Conservation (phyloP, 2,329 filamentous ascomycete species). For the Talaromyces albobiverticillius region DNA sequence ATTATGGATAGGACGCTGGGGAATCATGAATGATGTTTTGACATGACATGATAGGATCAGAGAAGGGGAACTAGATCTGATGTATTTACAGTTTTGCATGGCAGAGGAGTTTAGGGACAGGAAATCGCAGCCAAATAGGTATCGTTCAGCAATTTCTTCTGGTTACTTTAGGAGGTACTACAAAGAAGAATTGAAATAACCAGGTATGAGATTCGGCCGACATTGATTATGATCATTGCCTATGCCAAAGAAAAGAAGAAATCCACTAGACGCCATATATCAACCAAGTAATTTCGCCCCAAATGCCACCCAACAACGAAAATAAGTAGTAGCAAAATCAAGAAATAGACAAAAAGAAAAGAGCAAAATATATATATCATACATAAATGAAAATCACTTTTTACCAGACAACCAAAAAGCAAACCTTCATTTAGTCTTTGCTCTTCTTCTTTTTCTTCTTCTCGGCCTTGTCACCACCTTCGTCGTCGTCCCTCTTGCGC, state of each 20-base stretch:
- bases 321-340: slow-evolving; percentile 30
- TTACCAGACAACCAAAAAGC: slow-evolving; percentile 14
- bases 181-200: too few relatives aligned
- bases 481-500: slow-evolving; percentile 60
- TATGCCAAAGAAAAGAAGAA: slow-evolving; percentile 10
- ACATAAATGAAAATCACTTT: slow-evolving; percentile 32
- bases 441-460: slow-evolving; percentile 58
- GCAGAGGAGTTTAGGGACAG: slow-evolving; percentile 7
- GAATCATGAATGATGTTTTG: neutral
- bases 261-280: slow-evolving; percentile 13
- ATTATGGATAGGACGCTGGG: slow-evolving; percentile 35
- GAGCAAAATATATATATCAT: slow-evolving; percentile 39
- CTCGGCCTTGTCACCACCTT: slow-evolving; percentile 54
- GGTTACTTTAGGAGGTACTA: neutral
- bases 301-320: slow-evolving; percentile 31
- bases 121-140: neutral
- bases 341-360: slow-evolving; percentile 27
- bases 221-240: slow-evolving; percentile 1
- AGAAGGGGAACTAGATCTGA: too few relatives aligned
- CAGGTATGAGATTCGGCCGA: neutral
- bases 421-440: slow-evolving; percentile 44
- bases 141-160: neutral
- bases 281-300: slow-evolving; percentile 20
- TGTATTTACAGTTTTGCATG: slow-evolving; percentile 4
- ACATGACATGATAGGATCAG: too few relatives aligned